Percentiles rank a stretch among this genome's conserved stretches.
These are phyloP conservation scores for Auricularia sp. DNA, from an alignment of 768 basidiomycete species.

Conservation along the genomic window DNA sequence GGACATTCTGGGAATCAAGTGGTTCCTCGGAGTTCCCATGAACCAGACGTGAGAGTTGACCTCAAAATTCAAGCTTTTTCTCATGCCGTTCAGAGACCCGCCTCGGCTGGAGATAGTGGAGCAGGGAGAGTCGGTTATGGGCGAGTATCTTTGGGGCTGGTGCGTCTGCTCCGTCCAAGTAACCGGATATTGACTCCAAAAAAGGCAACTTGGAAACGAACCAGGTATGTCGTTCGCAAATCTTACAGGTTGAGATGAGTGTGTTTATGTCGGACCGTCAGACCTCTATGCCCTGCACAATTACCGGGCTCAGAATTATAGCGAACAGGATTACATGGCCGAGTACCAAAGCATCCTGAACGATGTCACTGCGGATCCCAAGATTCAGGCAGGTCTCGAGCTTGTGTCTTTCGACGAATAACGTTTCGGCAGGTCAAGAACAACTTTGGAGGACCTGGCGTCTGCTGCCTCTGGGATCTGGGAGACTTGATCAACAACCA, in stretches of 20 bases:
- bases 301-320: background rate
- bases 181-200: background rate
- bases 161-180: background rate
- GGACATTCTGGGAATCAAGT: constrained; percentile 45
- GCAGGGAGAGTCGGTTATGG: background rate
- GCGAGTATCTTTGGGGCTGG: background rate
- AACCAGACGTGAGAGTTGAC: constrained; percentile 16
- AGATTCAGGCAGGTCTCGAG: background rate
- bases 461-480: background rate
- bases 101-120: background rate
- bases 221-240: background rate
- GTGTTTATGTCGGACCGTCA: no score
- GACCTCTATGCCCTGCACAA: background rate
- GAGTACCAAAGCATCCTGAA: background rate
- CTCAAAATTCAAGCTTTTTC: background rate
- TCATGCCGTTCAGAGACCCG: background rate
- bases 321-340: background rate
- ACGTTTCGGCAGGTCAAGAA: background rate
- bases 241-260: no score
- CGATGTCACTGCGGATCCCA: background rate
- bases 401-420: no score
- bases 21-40: constrained; percentile 43
- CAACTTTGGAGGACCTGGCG: background rate
- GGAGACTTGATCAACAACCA: background rate
- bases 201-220: background rate